These are phyloP conservation scores for Lentinula detonsa DNA, from an alignment of 768 basidiomycete genomes.

Conservation along the genomic window DNA sequence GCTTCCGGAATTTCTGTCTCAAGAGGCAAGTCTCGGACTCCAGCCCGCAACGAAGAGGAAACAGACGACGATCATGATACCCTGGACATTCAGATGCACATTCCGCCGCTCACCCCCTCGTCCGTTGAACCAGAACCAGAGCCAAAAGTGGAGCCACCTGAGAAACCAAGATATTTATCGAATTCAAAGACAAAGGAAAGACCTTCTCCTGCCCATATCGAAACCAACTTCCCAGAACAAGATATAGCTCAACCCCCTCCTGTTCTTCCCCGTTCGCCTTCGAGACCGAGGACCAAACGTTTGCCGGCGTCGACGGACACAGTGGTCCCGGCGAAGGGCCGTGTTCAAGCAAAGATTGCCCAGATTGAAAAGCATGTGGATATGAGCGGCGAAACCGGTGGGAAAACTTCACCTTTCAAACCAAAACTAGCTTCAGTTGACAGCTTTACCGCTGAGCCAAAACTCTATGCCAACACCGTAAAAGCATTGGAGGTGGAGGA, in stretches of 20 bases:
- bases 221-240: not conserved
- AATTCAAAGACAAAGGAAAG: not conserved
- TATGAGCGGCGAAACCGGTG: not conserved
- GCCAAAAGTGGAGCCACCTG: not conserved
- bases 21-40: conserved; percentile 3
- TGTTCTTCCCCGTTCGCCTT: conserved; percentile 1
- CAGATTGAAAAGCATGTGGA: conserved; percentile 7
- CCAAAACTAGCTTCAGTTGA: not conserved
- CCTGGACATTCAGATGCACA: not conserved
- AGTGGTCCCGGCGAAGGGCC: not conserved
- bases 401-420: not conserved
- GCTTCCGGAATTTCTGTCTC: conserved; percentile 27
- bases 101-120: not conserved
- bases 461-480: not conserved
- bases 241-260: not conserved
- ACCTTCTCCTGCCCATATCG: not conserved
- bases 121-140: not conserved
- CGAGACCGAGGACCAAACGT: not conserved
- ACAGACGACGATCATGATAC: not conserved
- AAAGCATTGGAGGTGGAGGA: not conserved
- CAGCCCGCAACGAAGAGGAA: not conserved
- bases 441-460: not conserved
- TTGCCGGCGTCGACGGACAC: not conserved
- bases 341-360: conserved; percentile 4
- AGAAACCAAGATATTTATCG: not conserved